phyloP scores from a whole-genome alignment of 73 alveolate genomes.

The Paramecium pentaurelia region DNA sequence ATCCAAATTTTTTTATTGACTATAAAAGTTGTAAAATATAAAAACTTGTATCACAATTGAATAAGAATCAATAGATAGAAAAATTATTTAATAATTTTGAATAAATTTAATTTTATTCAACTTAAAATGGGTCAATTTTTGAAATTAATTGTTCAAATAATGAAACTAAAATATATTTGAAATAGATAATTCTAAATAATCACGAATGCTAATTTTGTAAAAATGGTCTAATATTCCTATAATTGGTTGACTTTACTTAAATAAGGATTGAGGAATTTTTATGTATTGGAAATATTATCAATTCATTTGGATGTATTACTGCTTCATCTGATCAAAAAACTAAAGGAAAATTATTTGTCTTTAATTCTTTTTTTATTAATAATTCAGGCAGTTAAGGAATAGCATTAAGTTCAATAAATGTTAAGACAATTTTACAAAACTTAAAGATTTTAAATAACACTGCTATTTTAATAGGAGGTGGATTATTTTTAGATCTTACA shows the following conservation, averaged over 20 bases:
- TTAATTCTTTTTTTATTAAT: no score
- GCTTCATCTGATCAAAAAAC: no score
- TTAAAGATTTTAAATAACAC: no score
- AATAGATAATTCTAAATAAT: not conserved
- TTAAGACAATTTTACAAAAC: no score
- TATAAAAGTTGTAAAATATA: not conserved
- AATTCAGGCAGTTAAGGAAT: no score
- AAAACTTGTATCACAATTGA: no score
- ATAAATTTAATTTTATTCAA: not conserved
- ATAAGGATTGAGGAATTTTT: not conserved
- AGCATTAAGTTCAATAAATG: no score
- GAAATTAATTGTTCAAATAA: not conserved
- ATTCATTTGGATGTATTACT: not conserved
- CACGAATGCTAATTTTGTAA: not conserved
- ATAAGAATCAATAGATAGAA: no score
- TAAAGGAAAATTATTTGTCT: not conserved
- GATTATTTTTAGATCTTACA: no score
- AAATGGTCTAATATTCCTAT: not conserved
- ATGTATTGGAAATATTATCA: not conserved
- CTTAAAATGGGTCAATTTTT: not conserved
- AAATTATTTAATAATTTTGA: not conserved
- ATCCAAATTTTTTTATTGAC: not conserved
- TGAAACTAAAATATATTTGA: not conserved
- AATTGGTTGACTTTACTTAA: not conserved
- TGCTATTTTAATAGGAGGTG: no score